phyloP scores from a whole-genome alignment of 139 green algal species.

The Tetratostichococcus sp. region DNA sequence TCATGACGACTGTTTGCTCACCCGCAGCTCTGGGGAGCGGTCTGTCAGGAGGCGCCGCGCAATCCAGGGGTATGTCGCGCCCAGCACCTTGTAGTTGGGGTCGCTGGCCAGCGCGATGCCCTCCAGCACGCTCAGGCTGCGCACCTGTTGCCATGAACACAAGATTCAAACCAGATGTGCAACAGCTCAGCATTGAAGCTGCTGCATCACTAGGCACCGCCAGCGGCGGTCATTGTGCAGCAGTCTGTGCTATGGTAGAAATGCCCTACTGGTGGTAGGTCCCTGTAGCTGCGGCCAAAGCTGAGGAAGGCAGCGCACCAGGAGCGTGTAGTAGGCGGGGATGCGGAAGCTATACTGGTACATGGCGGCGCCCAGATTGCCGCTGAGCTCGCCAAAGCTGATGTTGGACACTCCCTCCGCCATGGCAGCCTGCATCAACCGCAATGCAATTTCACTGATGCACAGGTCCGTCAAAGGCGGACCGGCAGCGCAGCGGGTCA shows the following conservation, averaged over 20 bases:
- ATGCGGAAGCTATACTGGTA: conserved; percentile 67
- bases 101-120: conserved; percentile 83
- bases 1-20: neutral
- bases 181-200: no score
- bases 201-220: no score
- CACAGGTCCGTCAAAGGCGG: no score
- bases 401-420: conserved; percentile 70
- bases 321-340: conserved; percentile 71
- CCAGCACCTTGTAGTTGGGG: conserved; percentile 88
- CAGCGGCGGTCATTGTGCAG: no score
- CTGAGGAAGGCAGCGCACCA: conserved; percentile 15
- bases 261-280: no score
- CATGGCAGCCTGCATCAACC: conserved; percentile 62
- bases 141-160: conserved; percentile 31
- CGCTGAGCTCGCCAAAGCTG: conserved; percentile 59
- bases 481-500: no score
- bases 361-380: conserved; percentile 76
- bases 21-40: conserved; percentile 55
- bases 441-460: no score
- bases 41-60: conserved; percentile 76
- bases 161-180: conserved; percentile 60
- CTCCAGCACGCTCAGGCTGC: conserved; percentile 80
- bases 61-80: conserved; percentile 82
- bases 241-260: no score
- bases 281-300: no score